Evolutionary conservation across 2,329 filamentous ascomycete genomes (phyloP).

Genomic region (Sporothrix brunneoviolacea): DNA sequence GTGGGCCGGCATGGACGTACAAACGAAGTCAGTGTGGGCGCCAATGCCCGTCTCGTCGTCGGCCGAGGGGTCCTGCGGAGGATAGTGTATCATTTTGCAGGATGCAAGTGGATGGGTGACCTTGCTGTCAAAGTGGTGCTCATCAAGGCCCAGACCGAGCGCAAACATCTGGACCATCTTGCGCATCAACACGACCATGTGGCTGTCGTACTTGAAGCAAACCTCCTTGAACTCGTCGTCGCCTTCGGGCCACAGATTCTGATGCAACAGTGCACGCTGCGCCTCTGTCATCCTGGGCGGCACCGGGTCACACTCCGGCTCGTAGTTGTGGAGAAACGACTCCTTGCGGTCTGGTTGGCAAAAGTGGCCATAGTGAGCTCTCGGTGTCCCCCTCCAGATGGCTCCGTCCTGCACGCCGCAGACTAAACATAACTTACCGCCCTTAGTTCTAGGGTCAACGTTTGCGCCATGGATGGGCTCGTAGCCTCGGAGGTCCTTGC

Average conservation of each 20-base stretch:
- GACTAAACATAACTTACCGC: too few species aligned
- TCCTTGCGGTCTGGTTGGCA: constrained; percentile 17
- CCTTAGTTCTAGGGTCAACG: too few species aligned
- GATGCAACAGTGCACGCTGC: constrained; percentile 7
- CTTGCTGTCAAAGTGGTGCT: constrained; percentile 10
- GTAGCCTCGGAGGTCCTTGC: constrained; percentile 10
- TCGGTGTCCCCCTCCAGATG: too few species aligned
- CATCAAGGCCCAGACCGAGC: constrained; percentile 10
- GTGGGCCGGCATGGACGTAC: too few species aligned
- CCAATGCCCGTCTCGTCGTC: constrained; percentile 13
- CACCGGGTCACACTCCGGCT: constrained; percentile 13
- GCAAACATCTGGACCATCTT: constrained; percentile 14
- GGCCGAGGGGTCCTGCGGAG: neutral
- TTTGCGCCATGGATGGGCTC: constrained; percentile 12
- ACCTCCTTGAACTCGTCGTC: constrained; percentile 4
- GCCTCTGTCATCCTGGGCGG: constrained; percentile 10
- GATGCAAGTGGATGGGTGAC: constrained; percentile 12
- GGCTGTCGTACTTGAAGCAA: constrained; percentile 8
- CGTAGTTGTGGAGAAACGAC: constrained; percentile 16
- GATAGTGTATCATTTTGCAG: constrained; percentile 13
- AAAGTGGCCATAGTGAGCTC: too few species aligned
- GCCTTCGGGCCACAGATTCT: constrained; percentile 7
- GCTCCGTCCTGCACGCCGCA: too few species aligned
- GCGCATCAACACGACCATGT: constrained; percentile 9
- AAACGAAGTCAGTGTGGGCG: constrained; percentile 13